Conservation (phyloP, 2,329 filamentous ascomycete genomes). For the Epichloe baconii region DNA sequence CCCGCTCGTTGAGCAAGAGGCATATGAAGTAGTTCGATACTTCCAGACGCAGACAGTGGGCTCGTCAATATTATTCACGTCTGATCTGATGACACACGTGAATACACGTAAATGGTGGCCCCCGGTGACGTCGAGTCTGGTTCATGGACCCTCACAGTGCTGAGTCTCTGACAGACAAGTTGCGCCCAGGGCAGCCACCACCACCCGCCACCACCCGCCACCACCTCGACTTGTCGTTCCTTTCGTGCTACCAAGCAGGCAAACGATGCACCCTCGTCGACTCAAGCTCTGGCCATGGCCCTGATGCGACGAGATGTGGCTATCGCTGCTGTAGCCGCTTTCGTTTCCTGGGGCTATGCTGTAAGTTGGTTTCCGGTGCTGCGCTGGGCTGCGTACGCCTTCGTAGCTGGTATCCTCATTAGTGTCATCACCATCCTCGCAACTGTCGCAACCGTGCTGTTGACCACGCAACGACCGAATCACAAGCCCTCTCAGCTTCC, state of each 20-base stretch:
- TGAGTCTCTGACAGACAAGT: no score
- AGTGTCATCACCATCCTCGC: slow-evolving; percentile 39
- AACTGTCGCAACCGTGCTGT: slow-evolving; percentile 43
- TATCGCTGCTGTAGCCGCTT: slow-evolving; percentile 53
- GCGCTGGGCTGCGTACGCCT: slow-evolving; percentile 76
- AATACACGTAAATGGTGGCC: no score
- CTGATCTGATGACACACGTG: not conserved
- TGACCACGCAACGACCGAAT: slow-evolving; percentile 35
- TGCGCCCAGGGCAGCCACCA: not conserved
- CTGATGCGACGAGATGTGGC: slow-evolving; percentile 61
- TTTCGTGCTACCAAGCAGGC: not conserved
- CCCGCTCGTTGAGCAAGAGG: not conserved
- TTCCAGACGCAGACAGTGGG: not conserved
- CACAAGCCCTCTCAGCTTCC: slow-evolving; percentile 27
- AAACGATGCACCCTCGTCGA: slow-evolving; percentile 20
- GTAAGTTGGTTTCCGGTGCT: slow-evolving; percentile 72
- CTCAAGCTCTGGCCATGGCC: slow-evolving; percentile 40
- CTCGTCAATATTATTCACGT: not conserved
- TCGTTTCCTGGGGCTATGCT: slow-evolving; percentile 79
- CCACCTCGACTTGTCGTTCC: not conserved
- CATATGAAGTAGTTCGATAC: not conserved
- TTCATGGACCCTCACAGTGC: no score
- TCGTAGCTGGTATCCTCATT: slow-evolving; percentile 54
- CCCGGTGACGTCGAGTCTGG: not conserved
- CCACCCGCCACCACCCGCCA: not conserved